A percentile compares a stretch with the other conserved stretches of the same genome.
Conservation (phyloP, 176 grass and related monocot genomes). For the Poa annua region DNA sequence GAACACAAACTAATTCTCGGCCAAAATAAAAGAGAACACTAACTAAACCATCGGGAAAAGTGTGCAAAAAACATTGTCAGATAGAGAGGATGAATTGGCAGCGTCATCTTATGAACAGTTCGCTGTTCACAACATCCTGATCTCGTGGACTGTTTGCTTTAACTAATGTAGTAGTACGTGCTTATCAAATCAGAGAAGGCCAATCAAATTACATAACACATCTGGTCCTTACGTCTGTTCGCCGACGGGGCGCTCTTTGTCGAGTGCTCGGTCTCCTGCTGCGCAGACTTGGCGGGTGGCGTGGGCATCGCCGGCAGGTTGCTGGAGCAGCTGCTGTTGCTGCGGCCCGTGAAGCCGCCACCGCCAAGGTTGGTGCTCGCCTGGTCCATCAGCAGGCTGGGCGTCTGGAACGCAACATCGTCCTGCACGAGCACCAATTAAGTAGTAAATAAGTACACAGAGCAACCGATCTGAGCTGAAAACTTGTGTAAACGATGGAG, state of each 20-base stretch:
- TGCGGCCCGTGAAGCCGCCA: conserved; percentile 51
- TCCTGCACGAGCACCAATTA: conserved; percentile 47
- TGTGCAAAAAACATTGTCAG: conserved; percentile 23
- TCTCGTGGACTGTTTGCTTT: conserved; percentile 32
- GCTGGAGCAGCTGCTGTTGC: conserved; percentile 58
- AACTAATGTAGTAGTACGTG: not conserved
- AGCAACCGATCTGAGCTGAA: not conserved
- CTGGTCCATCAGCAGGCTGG: conserved; percentile 79
- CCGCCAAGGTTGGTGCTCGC: conserved; percentile 48
- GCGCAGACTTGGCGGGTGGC: conserved; percentile 43
- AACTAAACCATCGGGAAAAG: conserved; percentile 5
- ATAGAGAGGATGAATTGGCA: not conserved
- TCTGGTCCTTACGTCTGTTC: conserved; percentile 70
- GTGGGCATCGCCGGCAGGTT: conserved; percentile 36
- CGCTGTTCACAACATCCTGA: conserved; percentile 4
- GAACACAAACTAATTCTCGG: no score
- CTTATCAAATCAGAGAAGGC: conserved; percentile 14
- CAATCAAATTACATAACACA: not conserved
- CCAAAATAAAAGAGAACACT: no score
- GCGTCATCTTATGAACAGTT: conserved; percentile 18
- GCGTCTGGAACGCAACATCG: conserved; percentile 63
- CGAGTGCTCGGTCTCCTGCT: conserved; percentile 62
- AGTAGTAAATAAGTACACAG: no score
- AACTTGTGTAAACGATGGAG: not conserved
- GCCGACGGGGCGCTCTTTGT: conserved; percentile 63